Percentiles rank a stretch among this genome's conserved stretches.
These are phyloP conservation scores for Phyllostachys edulis DNA, from an alignment of 176 grass and related monocot genomes.

Conservation along the genomic window DNA sequence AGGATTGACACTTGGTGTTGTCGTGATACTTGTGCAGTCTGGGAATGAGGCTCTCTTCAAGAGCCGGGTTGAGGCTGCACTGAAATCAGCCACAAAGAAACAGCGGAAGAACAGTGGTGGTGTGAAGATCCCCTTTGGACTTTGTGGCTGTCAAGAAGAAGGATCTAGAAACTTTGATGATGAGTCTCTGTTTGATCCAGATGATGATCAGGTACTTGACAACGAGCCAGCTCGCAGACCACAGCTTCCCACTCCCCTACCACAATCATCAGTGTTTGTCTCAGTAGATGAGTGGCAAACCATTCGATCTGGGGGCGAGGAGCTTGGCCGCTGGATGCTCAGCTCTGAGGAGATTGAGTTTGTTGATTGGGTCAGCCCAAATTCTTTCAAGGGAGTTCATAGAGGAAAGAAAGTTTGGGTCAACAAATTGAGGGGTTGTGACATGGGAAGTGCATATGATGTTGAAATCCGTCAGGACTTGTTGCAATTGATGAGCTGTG, in stretches of 20 bases:
- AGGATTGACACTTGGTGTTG: constrained; percentile 85
- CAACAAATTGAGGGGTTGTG: constrained; percentile 91
- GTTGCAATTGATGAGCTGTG: constrained; percentile 95
- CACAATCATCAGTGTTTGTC: constrained; percentile 85
- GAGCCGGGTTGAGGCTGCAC: constrained; percentile 57
- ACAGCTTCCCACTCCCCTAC: constrained; percentile 64
- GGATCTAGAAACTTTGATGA: constrained; percentile 71
- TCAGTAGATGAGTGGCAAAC: constrained; percentile 98
- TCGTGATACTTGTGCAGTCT: constrained; percentile 69
- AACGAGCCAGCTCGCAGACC: constrained; percentile 50
- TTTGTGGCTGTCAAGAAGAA: constrained; percentile 98
- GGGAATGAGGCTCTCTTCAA: constrained; percentile 77
- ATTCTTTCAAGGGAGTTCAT: constrained; percentile 69
- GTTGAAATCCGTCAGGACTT: constrained; percentile 89
- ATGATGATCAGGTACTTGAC: constrained; percentile 59
- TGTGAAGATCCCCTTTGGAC: constrained; percentile 90
- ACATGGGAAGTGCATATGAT: constrained; percentile 85
- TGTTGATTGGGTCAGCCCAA: constrained; percentile 68
- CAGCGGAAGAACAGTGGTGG: constrained; percentile 65
- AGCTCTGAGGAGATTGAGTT: constrained; percentile 86
- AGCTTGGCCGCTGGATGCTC: constrained; percentile 75
- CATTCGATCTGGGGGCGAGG: constrained; percentile 79
- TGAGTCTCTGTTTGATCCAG: constrained; percentile 76
- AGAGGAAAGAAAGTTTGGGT: constrained; percentile 85
- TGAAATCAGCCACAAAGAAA: constrained; percentile 72